phyloP scores from a whole-genome alignment of 495 filamentous ascomycete genomes.

The Tuber indicum region DNA sequence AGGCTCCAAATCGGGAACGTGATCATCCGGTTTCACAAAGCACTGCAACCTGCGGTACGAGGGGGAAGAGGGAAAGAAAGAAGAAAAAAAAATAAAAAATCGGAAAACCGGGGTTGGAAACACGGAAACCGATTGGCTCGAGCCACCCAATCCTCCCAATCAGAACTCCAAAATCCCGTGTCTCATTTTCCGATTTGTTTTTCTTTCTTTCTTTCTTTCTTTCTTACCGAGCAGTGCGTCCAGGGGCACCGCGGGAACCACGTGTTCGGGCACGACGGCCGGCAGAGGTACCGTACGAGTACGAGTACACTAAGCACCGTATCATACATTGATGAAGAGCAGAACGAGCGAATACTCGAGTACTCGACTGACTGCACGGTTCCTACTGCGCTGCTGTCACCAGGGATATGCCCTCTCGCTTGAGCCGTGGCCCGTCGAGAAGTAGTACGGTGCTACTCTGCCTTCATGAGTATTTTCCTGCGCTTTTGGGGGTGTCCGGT shows the following conservation, averaged over 20 bases:
- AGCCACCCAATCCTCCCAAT: too few species aligned
- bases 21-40: constrained; percentile 59
- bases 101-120: too few species aligned
- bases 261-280: constrained; percentile 44
- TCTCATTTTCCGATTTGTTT: too few species aligned
- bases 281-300: constrained; percentile 38
- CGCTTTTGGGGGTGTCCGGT: constrained; percentile 58
- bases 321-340: constrained; percentile 52
- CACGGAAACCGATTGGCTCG: too few species aligned
- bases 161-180: too few species aligned
- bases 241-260: constrained; percentile 35
- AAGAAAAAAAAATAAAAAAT: too few species aligned
- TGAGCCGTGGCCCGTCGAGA: constrained; percentile 55
- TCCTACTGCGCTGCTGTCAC: constrained; percentile 59
- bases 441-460: constrained; percentile 24
- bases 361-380: constrained; percentile 57
- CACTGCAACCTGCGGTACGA: constrained; percentile 31
- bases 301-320: too few species aligned
- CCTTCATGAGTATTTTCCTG: constrained; percentile 59
- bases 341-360: constrained; percentile 51
- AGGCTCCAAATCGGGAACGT: constrained; percentile 56
- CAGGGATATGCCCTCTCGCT: constrained; percentile 57
- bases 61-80: too few species aligned
- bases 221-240: constrained; percentile 42
- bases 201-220: too few species aligned